A percentile compares a stretch with the other conserved stretches of the same genome.
Evolutionary conservation across 2,329 filamentous ascomycete genomes (phyloP).

Genomic region (Xylariaceae sp.): DNA sequence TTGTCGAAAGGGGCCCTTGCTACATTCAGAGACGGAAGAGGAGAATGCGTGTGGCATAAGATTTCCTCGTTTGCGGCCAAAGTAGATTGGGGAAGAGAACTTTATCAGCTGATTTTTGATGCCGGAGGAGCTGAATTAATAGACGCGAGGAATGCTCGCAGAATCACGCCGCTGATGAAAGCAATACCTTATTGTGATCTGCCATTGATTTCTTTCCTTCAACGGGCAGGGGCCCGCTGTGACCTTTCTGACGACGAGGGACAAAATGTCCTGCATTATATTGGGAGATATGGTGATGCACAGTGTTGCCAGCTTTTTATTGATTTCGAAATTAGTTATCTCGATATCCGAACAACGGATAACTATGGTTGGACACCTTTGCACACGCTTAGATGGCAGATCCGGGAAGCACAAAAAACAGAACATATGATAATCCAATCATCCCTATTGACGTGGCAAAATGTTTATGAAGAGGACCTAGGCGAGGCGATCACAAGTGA

Average conservation of each 20-base stretch:
- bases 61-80: neutral
- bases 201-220: neutral
- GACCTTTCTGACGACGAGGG: neutral
- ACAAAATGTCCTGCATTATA: neutral
- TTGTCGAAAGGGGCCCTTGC: neutral
- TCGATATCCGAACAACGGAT: neutral
- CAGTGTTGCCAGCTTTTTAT: neutral
- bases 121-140: neutral
- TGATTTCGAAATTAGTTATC: neutral
- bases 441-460: neutral
- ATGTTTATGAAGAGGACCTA: neutral
- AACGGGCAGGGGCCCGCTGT: neutral
- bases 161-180: neutral
- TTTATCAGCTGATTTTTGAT: neutral
- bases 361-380: neutral
- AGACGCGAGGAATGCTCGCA: neutral
- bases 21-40: accelerated
- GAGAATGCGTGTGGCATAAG: neutral
- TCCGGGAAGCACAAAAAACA: too few relatives aligned
- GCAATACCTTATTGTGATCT: neutral
- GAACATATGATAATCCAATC: too few relatives aligned
- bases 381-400: neutral
- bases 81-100: neutral
- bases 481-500: neutral
- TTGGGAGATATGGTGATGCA: neutral